phyloP scores from a whole-genome alignment of 129 eudicot genomes.

The Flaveria brownii region DNA sequence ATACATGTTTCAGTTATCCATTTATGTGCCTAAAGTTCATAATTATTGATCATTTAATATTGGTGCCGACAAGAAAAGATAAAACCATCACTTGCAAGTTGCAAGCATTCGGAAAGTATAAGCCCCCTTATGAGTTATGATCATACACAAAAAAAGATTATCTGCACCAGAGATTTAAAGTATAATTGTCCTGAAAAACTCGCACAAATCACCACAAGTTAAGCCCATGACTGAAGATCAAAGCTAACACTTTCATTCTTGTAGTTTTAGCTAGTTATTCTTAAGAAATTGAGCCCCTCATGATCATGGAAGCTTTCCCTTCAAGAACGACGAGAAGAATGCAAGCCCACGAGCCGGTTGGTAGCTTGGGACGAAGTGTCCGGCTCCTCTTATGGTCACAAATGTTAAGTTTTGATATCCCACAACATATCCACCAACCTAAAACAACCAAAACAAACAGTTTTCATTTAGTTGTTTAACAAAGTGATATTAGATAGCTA shows the following conservation, averaged over 20 bases:
- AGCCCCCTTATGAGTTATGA: slow-evolving; percentile 7
- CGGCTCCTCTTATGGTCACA: slow-evolving; percentile 60
- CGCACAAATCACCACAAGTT: not conserved
- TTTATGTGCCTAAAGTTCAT: slow-evolving; percentile 1
- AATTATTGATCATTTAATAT: not conserved
- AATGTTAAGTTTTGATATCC: slow-evolving; percentile 56
- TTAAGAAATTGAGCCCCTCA: not conserved
- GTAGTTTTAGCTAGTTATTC: too few relatives aligned
- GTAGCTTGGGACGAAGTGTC: slow-evolving; percentile 65
- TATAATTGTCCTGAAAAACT: not conserved
- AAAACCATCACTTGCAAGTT: slow-evolving; percentile 5
- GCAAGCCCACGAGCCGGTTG: slow-evolving; percentile 58
- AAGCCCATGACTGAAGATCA: not conserved
- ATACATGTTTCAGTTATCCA: not conserved
- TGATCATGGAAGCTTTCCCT: slow-evolving; percentile 51
- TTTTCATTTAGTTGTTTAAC: not conserved
- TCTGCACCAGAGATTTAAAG: not conserved
- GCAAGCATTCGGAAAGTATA: not conserved
- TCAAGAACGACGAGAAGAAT: slow-evolving; percentile 51
- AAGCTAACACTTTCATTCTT: not conserved
- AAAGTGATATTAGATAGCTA: not conserved
- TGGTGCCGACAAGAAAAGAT: not conserved
- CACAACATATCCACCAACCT: slow-evolving; percentile 65
- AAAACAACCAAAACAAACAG: not conserved
- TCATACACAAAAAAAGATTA: slow-evolving; percentile 10